Base-by-base conservation (phyloP, 2,329 filamentous ascomycete genomes). In the Aspergillus nomiae region DNA sequence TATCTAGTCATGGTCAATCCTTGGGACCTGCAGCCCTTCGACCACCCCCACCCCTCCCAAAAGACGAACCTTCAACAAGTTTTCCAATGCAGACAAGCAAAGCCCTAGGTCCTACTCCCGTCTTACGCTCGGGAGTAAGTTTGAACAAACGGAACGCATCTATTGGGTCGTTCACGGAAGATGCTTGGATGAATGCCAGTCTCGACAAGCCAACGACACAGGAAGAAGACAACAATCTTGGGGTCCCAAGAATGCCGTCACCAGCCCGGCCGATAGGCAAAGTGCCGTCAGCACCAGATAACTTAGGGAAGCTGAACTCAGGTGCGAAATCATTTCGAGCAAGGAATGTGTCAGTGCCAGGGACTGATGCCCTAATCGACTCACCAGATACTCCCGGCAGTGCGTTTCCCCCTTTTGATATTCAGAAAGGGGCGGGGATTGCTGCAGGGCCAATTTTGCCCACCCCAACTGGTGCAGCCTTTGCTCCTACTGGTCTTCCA, bases 311-410 rank as follows among this genome's bases (percentile, higher is more conserved):
- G 78, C 90, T 90, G 65, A 88, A 89, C 67, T 91, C 90, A 1
- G 92, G 89, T 69, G 76, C 92, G 56, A 87, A 86, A 67, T 92
- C 90, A 67, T 81, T 93, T 68, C 91, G 90, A 74, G 86, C 87
- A 63, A 88, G 92, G 56, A 93, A 92, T 65, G 82, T 94, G 70
- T 93, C 92, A 14, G 78, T 86, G 58, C 84, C 85, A 7, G 87
- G 84, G 36, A 82, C 83, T 5, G 86, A 88, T 63, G 83, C 82
- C 4, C 86, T 86, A 1, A 90, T 92, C 55, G 82, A 86, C 56
- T 93, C 92, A 1, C 89, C 91, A 5, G 86, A 85, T 32, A 96
- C 92, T 0, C 92, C 93, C 63, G 92, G 87, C 73, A 88, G 86
- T 60, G 86, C 86, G 8, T 91, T 92, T 73, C 84, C 81, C 21